phyloP scores from a whole-genome alignment of 345 rosid species.

The Eucalyptus guilfoylei region DNA sequence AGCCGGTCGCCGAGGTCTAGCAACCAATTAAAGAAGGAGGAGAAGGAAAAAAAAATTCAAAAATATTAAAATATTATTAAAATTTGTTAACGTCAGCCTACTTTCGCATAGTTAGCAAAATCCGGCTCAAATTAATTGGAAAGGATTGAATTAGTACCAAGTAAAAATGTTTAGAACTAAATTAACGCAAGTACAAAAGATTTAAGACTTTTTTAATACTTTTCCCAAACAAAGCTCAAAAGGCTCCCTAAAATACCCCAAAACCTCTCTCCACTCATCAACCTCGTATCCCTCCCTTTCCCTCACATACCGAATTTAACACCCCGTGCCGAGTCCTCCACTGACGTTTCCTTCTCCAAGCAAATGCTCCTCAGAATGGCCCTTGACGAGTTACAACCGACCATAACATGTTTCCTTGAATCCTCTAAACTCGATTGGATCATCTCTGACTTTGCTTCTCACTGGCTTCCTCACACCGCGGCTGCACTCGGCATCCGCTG shows the following conservation, averaged over 20 bases:
- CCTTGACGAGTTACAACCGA: background rate
- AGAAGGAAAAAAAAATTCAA: no score
- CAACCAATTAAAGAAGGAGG: no score
- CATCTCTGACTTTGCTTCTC: slow-evolving; percentile 12
- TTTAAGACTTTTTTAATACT: no score
- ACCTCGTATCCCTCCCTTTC: background rate
- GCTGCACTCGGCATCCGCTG: background rate
- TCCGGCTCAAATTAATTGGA: no score
- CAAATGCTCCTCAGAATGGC: background rate
- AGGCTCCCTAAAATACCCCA: background rate
- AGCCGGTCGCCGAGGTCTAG: no score
- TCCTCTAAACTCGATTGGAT: slow-evolving; percentile 12
- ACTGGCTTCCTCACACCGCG: slow-evolving; percentile 12
- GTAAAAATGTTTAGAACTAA: no score
- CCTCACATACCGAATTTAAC: background rate
- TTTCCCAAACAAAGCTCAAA: background rate
- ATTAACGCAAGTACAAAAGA: no score
- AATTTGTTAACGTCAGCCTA: no score
- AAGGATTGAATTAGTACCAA: no score
- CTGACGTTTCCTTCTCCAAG: background rate
- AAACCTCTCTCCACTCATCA: background rate
- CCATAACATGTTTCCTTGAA: background rate
- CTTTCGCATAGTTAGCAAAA: no score
- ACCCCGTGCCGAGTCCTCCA: background rate
- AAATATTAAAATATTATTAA: no score